Evolutionary conservation across 106 monocot genomes (phyloP).

Genomic region (Chionographis japonica): DNA sequence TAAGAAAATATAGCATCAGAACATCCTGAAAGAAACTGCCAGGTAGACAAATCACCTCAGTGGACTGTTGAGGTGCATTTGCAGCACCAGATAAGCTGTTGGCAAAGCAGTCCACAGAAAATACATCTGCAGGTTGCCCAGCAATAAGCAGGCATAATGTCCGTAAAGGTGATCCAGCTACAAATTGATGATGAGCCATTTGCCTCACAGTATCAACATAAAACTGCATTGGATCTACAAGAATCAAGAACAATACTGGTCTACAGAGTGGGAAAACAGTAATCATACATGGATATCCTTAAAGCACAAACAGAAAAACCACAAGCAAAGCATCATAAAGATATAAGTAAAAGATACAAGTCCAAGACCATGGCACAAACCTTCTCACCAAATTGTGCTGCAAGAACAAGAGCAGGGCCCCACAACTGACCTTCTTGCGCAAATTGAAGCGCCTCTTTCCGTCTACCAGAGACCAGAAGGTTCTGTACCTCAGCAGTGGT

Average conservation of each 20-base stretch:
- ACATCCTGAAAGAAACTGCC: background rate
- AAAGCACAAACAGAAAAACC: background rate
- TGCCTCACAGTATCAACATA: slow-evolving; percentile 94
- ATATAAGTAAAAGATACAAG: background rate
- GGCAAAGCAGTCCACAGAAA: slow-evolving; percentile 40
- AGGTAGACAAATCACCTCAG: slow-evolving; percentile 36
- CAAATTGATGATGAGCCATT: slow-evolving; percentile 87
- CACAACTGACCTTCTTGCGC: slow-evolving; percentile 97
- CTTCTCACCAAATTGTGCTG: slow-evolving; percentile 88
- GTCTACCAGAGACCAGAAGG: slow-evolving; percentile 92
- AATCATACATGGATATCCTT: too few relatives aligned
- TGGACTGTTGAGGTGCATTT: slow-evolving; percentile 26
- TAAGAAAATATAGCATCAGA: background rate
- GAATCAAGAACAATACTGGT: background rate
- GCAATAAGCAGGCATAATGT: slow-evolving; percentile 95
- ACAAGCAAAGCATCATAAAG: too few relatives aligned
- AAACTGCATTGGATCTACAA: slow-evolving; percentile 47
- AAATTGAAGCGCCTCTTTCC: slow-evolving; percentile 87
- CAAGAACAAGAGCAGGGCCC: slow-evolving; percentile 97
- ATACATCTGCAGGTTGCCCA: slow-evolving; percentile 93
- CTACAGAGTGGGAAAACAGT: background rate
- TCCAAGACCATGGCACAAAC: slow-evolving; percentile 26
- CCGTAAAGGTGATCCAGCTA: slow-evolving; percentile 82
- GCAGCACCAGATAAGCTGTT: slow-evolving; percentile 22
- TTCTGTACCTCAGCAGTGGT: slow-evolving; percentile 80